Base-by-base conservation (phyloP, 345 rosid species). In the Eucalyptus camaldulensis region DNA sequence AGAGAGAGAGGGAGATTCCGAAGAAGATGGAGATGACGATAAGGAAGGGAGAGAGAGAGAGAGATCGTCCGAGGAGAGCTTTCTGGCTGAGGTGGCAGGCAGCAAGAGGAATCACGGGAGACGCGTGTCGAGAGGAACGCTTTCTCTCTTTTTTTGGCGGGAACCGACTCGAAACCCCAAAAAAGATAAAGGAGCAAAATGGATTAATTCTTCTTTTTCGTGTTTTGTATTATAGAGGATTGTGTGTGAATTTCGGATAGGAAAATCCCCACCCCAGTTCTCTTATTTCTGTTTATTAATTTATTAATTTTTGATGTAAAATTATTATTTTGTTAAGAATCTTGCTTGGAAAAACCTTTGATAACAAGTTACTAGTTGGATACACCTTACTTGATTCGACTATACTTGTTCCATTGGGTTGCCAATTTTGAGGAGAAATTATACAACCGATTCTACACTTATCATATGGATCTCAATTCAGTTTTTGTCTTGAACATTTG, bases 391-490 rank as follows among this genome's bases (percentile, higher is more conserved):
- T 9, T 56, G 60, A 56, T 56, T 0, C 6, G 1, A 56, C 11
- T 22, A 56, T 10, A 56, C 62, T 24, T 56, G 6, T 56, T 56
- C 13, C 5, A 22, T 8, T 10, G 3, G 29, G 12, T 56, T 56
- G 62, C 27, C 6, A 4, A 56, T 56, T 24, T 24, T 56, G 29
- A 5, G 29, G 6, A 24, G 27, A 56, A 24, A 56, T 56, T 56
- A 4, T 8, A 22, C 29, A 2, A 56, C 0, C 3, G 6, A 22
- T 56, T 0, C 6, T 56, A 24, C 12, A 24, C 2, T 22, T 56
- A 56, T 56, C 13, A 10, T 56, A 56, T 24, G 13, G 6, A 56
- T 22, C 62, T 56, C 6, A 56, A 56, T 56, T 56, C 0, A 4
- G 6, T 22, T 56, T 24, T 56, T 8, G 29, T 56, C 6, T 10